phyloP scores from a whole-genome alignment of 23 red algal genomes.

The Cyanidium caldarium region DNA sequence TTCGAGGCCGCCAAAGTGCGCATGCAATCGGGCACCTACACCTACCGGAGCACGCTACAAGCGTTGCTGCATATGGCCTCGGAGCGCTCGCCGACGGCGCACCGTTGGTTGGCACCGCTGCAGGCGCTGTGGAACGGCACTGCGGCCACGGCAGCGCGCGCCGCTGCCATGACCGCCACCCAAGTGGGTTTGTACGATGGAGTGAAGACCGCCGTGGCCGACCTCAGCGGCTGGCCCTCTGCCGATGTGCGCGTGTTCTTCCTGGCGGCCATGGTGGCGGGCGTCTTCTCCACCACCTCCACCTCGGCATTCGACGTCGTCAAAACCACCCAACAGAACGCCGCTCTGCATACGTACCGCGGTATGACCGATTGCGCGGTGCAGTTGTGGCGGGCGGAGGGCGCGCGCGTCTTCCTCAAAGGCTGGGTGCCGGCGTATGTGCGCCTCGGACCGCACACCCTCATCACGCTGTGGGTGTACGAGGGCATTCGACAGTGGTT shows the following conservation, averaged over 20 bases:
- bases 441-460: constrained; percentile 18
- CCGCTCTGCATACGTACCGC: not conserved
- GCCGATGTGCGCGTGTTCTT: not conserved
- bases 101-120: not conserved
- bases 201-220: not conserved
- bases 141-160: constrained; percentile 3
- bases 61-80: not conserved
- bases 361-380: not conserved
- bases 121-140: constrained; percentile 8
- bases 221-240: not conserved
- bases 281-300: constrained; percentile 11
- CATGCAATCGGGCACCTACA: constrained; percentile 12
- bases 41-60: not conserved
- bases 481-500: not conserved
- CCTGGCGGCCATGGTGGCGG: not conserved
- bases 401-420: constrained; percentile 3
- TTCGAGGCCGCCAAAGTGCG: constrained; percentile 21
- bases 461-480: constrained; percentile 16
- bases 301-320: constrained; percentile 7
- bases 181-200: constrained; percentile 16
- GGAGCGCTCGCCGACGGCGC: not conserved
- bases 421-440: constrained; percentile 14
- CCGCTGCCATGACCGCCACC: constrained; percentile 5
- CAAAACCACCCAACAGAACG: constrained; percentile 9
- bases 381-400: not conserved